phyloP scores from a whole-genome alignment of 306 rosid genomes.

The Pueraria montana region DNA sequence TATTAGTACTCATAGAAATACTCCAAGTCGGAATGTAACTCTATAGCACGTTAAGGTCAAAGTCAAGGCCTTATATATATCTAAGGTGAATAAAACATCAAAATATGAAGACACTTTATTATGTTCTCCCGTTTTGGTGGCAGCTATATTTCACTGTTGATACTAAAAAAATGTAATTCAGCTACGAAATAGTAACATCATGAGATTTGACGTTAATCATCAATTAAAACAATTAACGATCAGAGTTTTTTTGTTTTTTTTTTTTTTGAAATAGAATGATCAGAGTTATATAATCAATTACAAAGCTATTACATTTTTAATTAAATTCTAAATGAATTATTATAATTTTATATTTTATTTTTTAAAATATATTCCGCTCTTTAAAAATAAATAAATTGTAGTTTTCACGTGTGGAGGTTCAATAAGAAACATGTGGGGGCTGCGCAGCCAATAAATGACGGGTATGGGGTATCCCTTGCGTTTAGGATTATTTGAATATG shows the following conservation, averaged over 20 bases:
- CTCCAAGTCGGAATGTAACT: no score
- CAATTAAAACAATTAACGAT: background rate
- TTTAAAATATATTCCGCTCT: background rate
- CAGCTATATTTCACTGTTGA: background rate
- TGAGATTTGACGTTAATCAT: background rate
- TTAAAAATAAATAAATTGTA: background rate
- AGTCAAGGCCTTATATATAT: background rate
- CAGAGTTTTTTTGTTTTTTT: no score
- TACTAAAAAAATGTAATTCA: background rate
- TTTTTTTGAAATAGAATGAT: no score
- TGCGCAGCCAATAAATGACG: background rate
- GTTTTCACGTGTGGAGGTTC: background rate
- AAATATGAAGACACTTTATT: background rate
- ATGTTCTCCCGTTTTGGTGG: background rate
- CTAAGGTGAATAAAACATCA: background rate
- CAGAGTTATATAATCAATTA: no score
- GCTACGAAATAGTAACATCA: background rate
- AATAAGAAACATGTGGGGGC: background rate
- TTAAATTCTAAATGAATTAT: background rate
- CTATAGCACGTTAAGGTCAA: background rate
- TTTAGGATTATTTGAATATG: background rate
- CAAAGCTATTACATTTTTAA: background rate
- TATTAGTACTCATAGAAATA: no score
- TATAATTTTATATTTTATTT: background rate
- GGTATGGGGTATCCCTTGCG: no score